A percentile compares a stretch with the other conserved stretches of the same genome.
phyloP scores from a whole-genome alignment of 1,139 yeast species.

The Hansenula lynferdii region DNA sequence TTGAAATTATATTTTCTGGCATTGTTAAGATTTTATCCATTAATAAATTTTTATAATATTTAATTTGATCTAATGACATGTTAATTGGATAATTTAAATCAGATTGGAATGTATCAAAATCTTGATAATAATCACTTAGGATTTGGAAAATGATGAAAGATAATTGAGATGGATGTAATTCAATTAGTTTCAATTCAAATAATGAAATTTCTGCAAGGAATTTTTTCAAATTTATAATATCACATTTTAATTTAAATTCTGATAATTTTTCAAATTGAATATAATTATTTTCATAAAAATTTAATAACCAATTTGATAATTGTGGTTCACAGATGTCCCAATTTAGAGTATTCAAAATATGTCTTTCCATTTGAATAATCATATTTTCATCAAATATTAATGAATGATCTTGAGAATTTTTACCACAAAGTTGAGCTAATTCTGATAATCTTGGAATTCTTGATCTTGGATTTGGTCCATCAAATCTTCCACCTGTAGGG shows the following conservation, averaged over 20 bases:
- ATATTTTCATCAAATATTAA: slow-evolving; percentile 54
- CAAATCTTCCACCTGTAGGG: slow-evolving; percentile 52
- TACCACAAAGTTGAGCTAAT: slow-evolving; percentile 54
- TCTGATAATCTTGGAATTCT: slow-evolving; percentile 61
- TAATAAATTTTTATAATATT: slow-evolving; percentile 10
- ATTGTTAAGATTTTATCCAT: slow-evolving; percentile 12
- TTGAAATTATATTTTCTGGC: slow-evolving; percentile 14
- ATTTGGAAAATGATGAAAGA: slow-evolving; percentile 17
- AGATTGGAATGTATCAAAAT: slow-evolving; percentile 8
- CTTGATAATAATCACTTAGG: slow-evolving; percentile 4
- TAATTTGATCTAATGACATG: slow-evolving; percentile 5
- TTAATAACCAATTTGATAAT: slow-evolving; percentile 46
- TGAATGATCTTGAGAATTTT: slow-evolving; percentile 22
- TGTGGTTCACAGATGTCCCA: slow-evolving; percentile 60
- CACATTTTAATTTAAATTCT: slow-evolving; percentile 20
- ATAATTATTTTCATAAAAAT: slow-evolving; percentile 34
- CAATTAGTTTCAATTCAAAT: slow-evolving; percentile 17
- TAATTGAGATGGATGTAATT: slow-evolving; percentile 21
- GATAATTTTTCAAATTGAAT: slow-evolving; percentile 28
- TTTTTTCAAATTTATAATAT: slow-evolving; percentile 17
- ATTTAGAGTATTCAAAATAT: slow-evolving; percentile 52
- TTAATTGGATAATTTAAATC: slow-evolving; percentile 12
- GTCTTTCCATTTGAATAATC: slow-evolving; percentile 51
- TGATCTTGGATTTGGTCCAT: slow-evolving; percentile 64
- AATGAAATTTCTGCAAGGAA: slow-evolving; percentile 19